Base-by-base conservation (phyloP, 441 rosid genomes). In the Raphanus hybrid region DNA sequence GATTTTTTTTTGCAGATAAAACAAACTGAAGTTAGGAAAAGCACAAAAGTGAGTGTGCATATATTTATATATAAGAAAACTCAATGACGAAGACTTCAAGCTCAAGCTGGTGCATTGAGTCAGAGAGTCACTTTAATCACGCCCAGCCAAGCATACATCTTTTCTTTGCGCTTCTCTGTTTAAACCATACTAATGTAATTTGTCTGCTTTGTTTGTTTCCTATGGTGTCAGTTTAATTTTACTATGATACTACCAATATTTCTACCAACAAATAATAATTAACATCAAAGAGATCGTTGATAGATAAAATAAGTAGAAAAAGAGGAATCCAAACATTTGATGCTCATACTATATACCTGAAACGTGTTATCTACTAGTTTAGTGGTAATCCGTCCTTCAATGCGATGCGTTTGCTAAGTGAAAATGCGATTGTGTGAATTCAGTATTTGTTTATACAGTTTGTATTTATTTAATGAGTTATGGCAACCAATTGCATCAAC, bases 111-210 rank as follows among this genome's bases (percentile, higher is more conserved):
- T 67, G 58, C 64, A 52, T 61, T 55, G 70, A 66, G 62, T 69
- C 66, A 63, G 70, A 73, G 65, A 23, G 57, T 64, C 75, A 58
- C 80, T 72, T 69, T 70, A 32, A 43, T 71, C 69, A 78, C 76
- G 73, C 60, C 84, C 82, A 73, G 48, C 74, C 77, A 77, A 77
- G 80, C 77, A 77, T 76, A 83, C 78, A 69, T 75, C 72, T 41
- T 41, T 67, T 64, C 32, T 14, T 26, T 27, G 48, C 15, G 65
- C 69, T 57, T 70, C 75, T 65, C 60, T 65, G 81, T 75, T 72
- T 66, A 70, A 81, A 71, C 75, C 78, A 43, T 32, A 58, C 72
- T 67, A 65, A 20, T 58, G 71, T 71, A 26, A 9, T 65, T 64
- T 77, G 76, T 77, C 81, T 68, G 76, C 55, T 59, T 35, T 41